Evolutionary conservation across 2,329 filamentous ascomycete species (phyloP).

Genomic region (Tympanopsis confertula): DNA sequence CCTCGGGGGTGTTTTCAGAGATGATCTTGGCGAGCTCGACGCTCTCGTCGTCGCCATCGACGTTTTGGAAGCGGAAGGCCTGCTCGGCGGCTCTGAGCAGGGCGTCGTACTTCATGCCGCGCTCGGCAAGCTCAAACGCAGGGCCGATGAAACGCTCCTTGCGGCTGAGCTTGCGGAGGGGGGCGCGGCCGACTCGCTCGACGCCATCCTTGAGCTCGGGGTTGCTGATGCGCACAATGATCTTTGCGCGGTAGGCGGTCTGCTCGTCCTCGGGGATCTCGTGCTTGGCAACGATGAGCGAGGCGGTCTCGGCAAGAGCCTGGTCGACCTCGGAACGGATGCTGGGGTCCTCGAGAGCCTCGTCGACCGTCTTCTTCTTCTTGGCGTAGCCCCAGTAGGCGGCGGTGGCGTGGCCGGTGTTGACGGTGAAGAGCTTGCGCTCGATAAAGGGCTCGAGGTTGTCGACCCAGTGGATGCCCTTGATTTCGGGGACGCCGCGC

Average conservation of each 20-base stretch:
- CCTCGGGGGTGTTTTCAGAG: slow-evolving; percentile 58
- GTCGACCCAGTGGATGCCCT: slow-evolving; percentile 87
- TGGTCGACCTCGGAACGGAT: slow-evolving; percentile 72
- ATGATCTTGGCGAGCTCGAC: slow-evolving; percentile 77
- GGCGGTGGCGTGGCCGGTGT: slow-evolving; percentile 91
- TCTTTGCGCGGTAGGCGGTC: slow-evolving; percentile 78
- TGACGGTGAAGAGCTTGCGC: slow-evolving; percentile 98
- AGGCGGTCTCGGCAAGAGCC: slow-evolving; percentile 74
- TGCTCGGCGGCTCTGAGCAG: slow-evolving; percentile 80
- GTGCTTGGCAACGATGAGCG: slow-evolving; percentile 79
- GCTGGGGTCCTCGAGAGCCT: slow-evolving; percentile 69
- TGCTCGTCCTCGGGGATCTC: slow-evolving; percentile 66
- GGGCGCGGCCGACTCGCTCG: slow-evolving; percentile 91
- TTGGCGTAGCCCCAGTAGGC: slow-evolving; percentile 89
- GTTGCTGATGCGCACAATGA: slow-evolving; percentile 86
- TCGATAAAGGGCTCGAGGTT: slow-evolving; percentile 92
- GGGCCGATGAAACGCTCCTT: slow-evolving; percentile 95
- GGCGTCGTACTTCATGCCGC: slow-evolving; percentile 58
- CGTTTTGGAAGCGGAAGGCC: slow-evolving; percentile 89
- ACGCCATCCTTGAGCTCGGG: slow-evolving; percentile 84
- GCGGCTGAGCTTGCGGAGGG: slow-evolving; percentile 82
- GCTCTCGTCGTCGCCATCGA: slow-evolving; percentile 84
- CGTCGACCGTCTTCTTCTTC: slow-evolving; percentile 78
- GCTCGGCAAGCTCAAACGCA: slow-evolving; percentile 80
- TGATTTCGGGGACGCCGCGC: slow-evolving; percentile 58